These are phyloP conservation scores for Fusarium pilosicola DNA, from an alignment of 2,329 filamentous ascomycete genomes.

Conservation along the genomic window DNA sequence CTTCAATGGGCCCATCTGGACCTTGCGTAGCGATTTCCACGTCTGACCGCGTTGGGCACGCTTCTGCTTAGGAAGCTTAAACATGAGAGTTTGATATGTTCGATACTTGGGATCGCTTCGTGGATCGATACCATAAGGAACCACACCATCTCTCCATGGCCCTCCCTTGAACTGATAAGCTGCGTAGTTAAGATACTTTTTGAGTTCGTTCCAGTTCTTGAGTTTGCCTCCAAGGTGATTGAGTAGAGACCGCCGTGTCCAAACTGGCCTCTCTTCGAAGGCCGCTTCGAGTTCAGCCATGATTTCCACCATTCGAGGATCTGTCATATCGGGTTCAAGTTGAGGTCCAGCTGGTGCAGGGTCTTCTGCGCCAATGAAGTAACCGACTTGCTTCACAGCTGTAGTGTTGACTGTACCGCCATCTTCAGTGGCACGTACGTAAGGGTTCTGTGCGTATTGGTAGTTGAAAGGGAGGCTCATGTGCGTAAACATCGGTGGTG, in stretches of 20 bases:
- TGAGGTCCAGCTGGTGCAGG: slow-evolving; percentile 71
- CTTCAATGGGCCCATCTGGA: slow-evolving; percentile 52
- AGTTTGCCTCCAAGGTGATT: slow-evolving; percentile 71
- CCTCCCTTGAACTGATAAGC: slow-evolving; percentile 94
- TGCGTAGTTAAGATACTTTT: slow-evolving; percentile 82
- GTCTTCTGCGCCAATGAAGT: slow-evolving; percentile 70
- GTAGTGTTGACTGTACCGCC: slow-evolving; percentile 68
- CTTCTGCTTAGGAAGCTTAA: slow-evolving; percentile 72
- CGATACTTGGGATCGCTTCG: slow-evolving; percentile 79
- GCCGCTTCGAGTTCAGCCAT: slow-evolving; percentile 71
- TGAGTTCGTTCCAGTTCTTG: slow-evolving; percentile 68
- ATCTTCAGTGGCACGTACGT: slow-evolving; percentile 70
- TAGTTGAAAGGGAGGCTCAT: slow-evolving; percentile 80
- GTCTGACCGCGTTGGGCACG: slow-evolving; percentile 57
- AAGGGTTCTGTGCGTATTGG: slow-evolving; percentile 87
- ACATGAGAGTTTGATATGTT: slow-evolving; percentile 88
- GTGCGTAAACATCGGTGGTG: slow-evolving; percentile 81
- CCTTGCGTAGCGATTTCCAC: slow-evolving; percentile 60
- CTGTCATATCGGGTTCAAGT: slow-evolving; percentile 66
- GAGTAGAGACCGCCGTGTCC: slow-evolving; percentile 83
- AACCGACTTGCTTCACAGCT: slow-evolving; percentile 66
- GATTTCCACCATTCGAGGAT: slow-evolving; percentile 70
- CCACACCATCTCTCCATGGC: slow-evolving; percentile 88
- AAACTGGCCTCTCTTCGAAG: slow-evolving; percentile 80
- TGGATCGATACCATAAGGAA: slow-evolving; percentile 88